Conservation (phyloP, 352 stramenopile genomes). For the Phytophthora pinifolia region DNA sequence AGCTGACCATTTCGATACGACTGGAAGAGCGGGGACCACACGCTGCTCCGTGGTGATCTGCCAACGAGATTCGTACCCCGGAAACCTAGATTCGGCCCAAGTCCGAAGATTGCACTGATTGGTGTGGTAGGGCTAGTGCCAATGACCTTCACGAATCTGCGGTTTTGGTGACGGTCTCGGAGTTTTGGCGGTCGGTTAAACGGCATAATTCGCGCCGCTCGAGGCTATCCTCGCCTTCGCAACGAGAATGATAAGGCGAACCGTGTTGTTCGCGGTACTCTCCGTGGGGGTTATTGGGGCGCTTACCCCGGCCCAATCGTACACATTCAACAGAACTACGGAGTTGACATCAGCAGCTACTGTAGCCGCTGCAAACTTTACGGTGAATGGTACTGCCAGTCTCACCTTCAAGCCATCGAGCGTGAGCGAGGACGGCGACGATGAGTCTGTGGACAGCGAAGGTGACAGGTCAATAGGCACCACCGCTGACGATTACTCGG, state of each 20-base stretch:
- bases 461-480: constrained; percentile 5
- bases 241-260: constrained; percentile 21
- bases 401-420: constrained; percentile 2
- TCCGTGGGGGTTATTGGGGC: constrained; percentile 9
- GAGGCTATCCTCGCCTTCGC: not conserved
- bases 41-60: too few relatives aligned
- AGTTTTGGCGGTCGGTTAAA: too few relatives aligned
- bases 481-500: not conserved
- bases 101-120: constrained; percentile 13
- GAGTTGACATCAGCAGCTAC: constrained; percentile 17
- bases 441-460: constrained; percentile 21
- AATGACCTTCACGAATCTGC: constrained; percentile 25
- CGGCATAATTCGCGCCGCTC: constrained; percentile 9
- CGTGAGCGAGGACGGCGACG: constrained; percentile 15
- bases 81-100: too few relatives aligned
- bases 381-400: constrained; percentile 6
- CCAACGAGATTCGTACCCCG: too few relatives aligned
- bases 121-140: not conserved
- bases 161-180: constrained; percentile 21
- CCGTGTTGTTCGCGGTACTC: constrained; percentile 8
- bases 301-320: constrained; percentile 18
- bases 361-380: constrained; percentile 13
- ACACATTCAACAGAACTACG: constrained; percentile 22
- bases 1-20: too few relatives aligned
- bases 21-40: too few relatives aligned